These are phyloP conservation scores for Mortierella alpina DNA, from an alignment of 192 early-diverging fungal species.

Conservation along the genomic window DNA sequence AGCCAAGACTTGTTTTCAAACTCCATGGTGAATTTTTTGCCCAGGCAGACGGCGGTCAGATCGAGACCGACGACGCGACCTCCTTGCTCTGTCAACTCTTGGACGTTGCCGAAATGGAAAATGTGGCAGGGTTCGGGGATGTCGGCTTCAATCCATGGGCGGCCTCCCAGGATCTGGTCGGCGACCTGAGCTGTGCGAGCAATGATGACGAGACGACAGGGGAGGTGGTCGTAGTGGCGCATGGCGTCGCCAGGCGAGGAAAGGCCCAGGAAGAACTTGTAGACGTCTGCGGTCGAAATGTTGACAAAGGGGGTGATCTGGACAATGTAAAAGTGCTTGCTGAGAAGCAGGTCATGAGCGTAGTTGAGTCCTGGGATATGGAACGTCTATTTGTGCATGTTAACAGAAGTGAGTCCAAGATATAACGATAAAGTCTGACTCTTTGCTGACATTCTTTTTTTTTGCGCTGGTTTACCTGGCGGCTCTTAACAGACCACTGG, in stretches of 20 bases:
- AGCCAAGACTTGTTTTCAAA: conserved; percentile 53
- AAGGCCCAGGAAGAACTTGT: conserved; percentile 47
- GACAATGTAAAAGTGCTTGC: conserved; percentile 52
- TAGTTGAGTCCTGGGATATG: conserved; percentile 48
- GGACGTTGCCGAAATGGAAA: conserved; percentile 49
- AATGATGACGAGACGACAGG: conserved; percentile 50
- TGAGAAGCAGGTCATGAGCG: conserved; percentile 44
- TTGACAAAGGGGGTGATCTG: conserved; percentile 52
- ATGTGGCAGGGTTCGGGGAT: conserved; percentile 53
- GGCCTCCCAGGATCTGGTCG: conserved; percentile 26
- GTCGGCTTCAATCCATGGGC: conserved; percentile 46
- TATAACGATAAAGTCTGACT: neutral
- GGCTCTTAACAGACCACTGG: conserved; percentile 40
- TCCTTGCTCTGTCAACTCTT: conserved; percentile 20
- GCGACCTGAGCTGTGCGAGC: conserved; percentile 43
- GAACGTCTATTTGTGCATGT: conserved; percentile 24
- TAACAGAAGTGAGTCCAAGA: neutral
- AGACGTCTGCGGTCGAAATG: conserved; percentile 25
- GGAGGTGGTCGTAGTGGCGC: conserved; percentile 48
- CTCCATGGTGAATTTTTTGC: conserved; percentile 51
- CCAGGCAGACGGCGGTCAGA: conserved; percentile 44
- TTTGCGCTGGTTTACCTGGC: conserved; percentile 11
- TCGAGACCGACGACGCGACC: conserved; percentile 37
- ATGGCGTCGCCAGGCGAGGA: conserved; percentile 49
- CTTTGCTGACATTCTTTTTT: neutral